phyloP scores from a whole-genome alignment of 768 basidiomycete genomes.

The Tubosaeta sp. region DNA sequence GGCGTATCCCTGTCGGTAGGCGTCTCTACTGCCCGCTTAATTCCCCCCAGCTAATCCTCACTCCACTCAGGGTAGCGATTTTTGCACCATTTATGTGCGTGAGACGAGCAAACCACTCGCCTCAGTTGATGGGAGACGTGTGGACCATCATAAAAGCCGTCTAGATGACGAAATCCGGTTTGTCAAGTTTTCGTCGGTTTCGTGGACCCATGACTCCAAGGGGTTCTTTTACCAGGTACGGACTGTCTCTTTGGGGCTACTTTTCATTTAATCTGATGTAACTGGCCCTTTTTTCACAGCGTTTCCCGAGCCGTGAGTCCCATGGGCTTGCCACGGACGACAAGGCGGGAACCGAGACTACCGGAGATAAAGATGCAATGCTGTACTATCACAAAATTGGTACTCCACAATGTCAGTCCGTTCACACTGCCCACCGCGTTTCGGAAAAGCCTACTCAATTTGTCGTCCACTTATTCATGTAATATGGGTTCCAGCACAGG shows the following conservation, averaged over 20 bases:
- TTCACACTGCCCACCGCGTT: conserved; percentile 1
- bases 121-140: conserved; percentile 32
- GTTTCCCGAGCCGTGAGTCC: conserved; percentile 52
- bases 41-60: conserved; percentile 2
- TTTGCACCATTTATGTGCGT: conserved; percentile 64
- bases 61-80: conserved; percentile 61
- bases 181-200: conserved; percentile 71
- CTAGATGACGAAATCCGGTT: conserved; percentile 66
- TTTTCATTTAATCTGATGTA: background rate
- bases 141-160: conserved; percentile 46
- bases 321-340: conserved; percentile 47
- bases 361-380: conserved; percentile 63
- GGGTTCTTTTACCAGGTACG: conserved; percentile 80
- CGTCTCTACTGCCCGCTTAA: conserved; percentile 7
- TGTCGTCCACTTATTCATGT: background rate
- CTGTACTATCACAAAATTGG: conserved; percentile 73
- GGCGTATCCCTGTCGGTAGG: conserved; percentile 68
- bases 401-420: conserved; percentile 57
- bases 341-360: conserved; percentile 54
- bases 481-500: conserved; percentile 46
- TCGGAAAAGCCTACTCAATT: conserved; percentile 4
- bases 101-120: conserved; percentile 56
- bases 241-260: background rate
- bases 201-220: conserved; percentile 74
- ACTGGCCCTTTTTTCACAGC: conserved; percentile 31